These are phyloP conservation scores for Podospora conica DNA, from an alignment of 495 filamentous ascomycete species.

Conservation along the genomic window DNA sequence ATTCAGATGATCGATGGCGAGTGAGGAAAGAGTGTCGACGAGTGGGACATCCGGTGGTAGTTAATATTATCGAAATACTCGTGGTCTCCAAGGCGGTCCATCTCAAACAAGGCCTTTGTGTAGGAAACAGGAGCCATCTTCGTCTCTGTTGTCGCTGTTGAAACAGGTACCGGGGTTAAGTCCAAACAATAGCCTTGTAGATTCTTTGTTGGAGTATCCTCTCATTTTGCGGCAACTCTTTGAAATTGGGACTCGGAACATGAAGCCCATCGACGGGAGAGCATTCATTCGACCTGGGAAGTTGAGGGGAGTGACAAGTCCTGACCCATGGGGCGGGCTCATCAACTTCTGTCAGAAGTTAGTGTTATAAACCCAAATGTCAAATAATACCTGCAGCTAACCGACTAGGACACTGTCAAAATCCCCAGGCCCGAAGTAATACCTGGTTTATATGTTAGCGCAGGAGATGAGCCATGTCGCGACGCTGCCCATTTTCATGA, in stretches of 20 bases:
- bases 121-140: neutral
- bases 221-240: neutral
- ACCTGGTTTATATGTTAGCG: no score
- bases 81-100: neutral
- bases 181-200: neutral
- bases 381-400: no score
- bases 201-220: neutral
- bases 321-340: no score
- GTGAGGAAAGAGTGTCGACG: neutral
- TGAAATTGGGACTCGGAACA: neutral
- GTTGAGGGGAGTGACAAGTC: no score
- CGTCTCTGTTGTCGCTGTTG: neutral
- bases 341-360: no score
- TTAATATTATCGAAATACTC: neutral
- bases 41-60: neutral
- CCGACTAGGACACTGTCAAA: no score
- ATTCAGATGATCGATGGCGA: neutral
- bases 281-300: no score
- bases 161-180: neutral
- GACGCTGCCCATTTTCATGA: no score
- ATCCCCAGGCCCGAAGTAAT: no score
- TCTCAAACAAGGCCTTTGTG: neutral
- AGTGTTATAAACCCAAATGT: no score
- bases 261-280: neutral
- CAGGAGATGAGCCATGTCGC: no score